A percentile compares a stretch with the other conserved stretches of the same genome.
These are phyloP conservation scores for Syzygium jambos DNA, from an alignment of 345 rosid genomes.

Conservation along the genomic window DNA sequence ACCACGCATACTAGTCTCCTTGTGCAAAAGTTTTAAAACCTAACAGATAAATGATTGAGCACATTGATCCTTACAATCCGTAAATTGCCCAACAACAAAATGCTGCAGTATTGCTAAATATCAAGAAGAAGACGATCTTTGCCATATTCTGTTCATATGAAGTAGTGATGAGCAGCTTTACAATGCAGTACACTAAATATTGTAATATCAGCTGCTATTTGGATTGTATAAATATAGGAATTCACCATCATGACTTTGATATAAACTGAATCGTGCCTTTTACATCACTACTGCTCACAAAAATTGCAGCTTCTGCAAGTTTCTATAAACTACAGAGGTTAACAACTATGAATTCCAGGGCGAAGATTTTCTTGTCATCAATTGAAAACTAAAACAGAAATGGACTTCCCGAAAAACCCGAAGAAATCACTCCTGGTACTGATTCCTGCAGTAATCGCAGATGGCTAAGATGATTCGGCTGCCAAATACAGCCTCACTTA, in stretches of 20 bases:
- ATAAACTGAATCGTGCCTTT: not conserved
- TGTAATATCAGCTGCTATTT: not conserved
- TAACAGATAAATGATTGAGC: not conserved
- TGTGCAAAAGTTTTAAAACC: not conserved
- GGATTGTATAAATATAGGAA: not conserved
- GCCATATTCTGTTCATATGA: not conserved
- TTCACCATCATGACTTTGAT: not conserved
- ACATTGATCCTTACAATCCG: not conserved
- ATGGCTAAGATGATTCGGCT: not conserved
- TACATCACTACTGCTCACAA: not conserved
- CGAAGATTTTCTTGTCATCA: not conserved
- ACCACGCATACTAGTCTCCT: not conserved
- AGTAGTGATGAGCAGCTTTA: not conserved
- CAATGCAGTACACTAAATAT: not conserved
- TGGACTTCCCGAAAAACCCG: not conserved
- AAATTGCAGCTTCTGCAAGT: not conserved
- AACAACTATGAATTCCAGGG: not conserved
- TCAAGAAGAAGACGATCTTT: not conserved
- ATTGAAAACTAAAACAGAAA: not conserved
- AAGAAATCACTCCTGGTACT: not conserved
- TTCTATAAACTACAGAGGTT: not conserved
- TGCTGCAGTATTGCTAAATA: not conserved
- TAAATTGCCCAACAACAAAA: not conserved
- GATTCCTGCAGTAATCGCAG: not conserved
- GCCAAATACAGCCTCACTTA: not conserved